Base-by-base conservation (phyloP, 2,329 filamentous ascomycete species). In the Hirsutella minnesotensis region DNA sequence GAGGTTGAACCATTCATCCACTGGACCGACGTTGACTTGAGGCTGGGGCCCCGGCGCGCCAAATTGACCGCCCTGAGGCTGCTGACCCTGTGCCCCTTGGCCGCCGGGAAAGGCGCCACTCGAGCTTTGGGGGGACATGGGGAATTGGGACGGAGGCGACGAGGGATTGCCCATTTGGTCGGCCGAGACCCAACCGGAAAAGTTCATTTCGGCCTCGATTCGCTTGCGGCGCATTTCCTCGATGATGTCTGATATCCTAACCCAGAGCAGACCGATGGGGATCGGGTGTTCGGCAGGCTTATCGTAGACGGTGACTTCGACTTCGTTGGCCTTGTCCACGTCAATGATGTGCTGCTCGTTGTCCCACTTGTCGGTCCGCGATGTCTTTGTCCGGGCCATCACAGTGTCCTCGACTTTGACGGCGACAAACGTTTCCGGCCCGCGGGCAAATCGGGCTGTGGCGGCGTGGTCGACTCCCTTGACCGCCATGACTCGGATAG, bases 261-360 rank as follows among this genome's bases (percentile, higher is more conserved):
- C 81, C 92, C 92, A 98, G 13, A 96, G 75, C 73, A 98, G 81
- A 44, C 83, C 92, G 55, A 98, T 95, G 34, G 92, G 92, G 41
- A 94, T 80, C 13, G 89, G 82, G 53, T 94, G 85, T 54, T 95
- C 89, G 49, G 82, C 81, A 2, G 88, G 82, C 66, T 94, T 95
- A 62, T 98, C 92, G 63, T 98, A 98, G 10, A 98, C 89, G 0
- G 88, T 96, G 42, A 98, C 77, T 60, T 98, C 92, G 47, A 98
- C 87, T 65, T 98, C 92, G 63, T 98, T 98, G 41, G 92, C 92
- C 68, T 96, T 96, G 65, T 96, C 90, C 44, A 98, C 92, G 50
- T 92, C 86, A 47, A 98, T 82, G 45, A 81, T 88, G 62, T 95
- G 92, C 30, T 81, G 77, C 65, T 98, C 92, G 52, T 87, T 86